Evolutionary conservation across 192 early-diverging fungal genomes (phyloP).

Genomic region (Lunasporangiospora selenospora): DNA sequence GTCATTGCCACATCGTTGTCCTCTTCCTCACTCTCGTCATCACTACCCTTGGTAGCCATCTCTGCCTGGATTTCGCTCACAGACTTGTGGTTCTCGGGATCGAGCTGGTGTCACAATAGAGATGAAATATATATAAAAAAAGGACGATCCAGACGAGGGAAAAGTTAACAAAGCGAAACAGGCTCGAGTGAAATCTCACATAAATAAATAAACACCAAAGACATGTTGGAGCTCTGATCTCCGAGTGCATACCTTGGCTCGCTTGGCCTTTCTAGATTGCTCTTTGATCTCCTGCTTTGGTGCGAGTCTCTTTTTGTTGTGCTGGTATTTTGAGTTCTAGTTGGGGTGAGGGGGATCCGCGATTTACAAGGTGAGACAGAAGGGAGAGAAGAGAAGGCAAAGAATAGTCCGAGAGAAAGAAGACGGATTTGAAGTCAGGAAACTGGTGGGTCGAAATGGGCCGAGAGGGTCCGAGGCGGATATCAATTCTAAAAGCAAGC

Average conservation of each 20-base stretch:
- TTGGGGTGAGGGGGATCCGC: neutral
- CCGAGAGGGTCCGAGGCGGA: too few species aligned
- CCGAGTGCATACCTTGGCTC: constrained; percentile 69
- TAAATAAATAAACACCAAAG: too few species aligned
- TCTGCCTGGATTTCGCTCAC: constrained; percentile 69
- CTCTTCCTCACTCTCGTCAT: constrained; percentile 39
- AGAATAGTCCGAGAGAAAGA: too few species aligned
- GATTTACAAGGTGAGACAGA: constrained; percentile 1
- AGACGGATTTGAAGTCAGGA: too few species aligned
- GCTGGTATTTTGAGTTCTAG: constrained; percentile 63
- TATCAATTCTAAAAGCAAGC: too few species aligned
- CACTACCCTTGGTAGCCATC: constrained; percentile 48
- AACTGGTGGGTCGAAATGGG: too few species aligned
- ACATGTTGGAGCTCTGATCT: too few species aligned
- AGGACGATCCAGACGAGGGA: constrained; percentile 1
- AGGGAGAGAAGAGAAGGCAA: constrained; percentile 3
- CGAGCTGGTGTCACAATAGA: constrained; percentile 59
- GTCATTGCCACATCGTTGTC: constrained; percentile 35
- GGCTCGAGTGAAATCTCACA: too few species aligned
- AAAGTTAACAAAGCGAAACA: neutral
- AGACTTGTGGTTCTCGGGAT: constrained; percentile 81
- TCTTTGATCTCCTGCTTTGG: constrained; percentile 84
- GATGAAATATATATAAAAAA: neutral
- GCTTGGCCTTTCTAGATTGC: constrained; percentile 82
- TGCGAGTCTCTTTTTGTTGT: constrained; percentile 85